Conservation (phyloP, 1,284 basidiomycete species). For the Austroboletus rostrupii region DNA sequence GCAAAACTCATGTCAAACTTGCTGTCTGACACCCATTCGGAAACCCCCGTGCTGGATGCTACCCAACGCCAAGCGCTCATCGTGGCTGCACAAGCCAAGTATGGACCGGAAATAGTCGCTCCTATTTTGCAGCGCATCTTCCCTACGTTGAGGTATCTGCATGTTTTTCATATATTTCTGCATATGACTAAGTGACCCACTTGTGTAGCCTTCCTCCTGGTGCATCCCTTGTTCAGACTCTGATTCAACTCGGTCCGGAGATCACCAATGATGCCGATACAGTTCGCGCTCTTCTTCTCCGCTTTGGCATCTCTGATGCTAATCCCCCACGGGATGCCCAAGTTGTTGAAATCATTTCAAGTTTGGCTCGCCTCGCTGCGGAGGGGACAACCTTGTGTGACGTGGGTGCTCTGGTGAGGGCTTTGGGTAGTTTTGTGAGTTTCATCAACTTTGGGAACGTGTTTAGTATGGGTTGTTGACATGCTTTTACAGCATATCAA, state of each 20-base stretch:
- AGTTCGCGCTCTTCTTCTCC: constrained; percentile 60
- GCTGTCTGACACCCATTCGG: constrained; percentile 61
- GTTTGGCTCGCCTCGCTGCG: constrained; percentile 60
- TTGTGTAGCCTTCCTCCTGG: constrained; percentile 55
- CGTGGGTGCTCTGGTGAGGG: constrained; percentile 71
- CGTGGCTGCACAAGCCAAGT: constrained; percentile 69
- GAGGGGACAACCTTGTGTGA: constrained; percentile 74
- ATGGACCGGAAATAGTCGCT: constrained; percentile 53
- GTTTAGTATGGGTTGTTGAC: constrained; percentile 13
- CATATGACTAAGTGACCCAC: constrained; percentile 12
- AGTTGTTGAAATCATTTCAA: constrained; percentile 65
- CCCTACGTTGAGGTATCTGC: constrained; percentile 54
- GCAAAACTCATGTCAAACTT: constrained; percentile 78
- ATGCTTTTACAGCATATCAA: constrained; percentile 45
- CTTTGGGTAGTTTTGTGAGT: constrained; percentile 65
- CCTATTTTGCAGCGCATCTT: constrained; percentile 50
- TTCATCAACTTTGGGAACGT: constrained; percentile 5
- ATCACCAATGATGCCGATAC: constrained; percentile 70
- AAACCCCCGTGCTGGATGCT: constrained; percentile 65
- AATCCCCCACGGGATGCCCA: constrained; percentile 67
- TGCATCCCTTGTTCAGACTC: constrained; percentile 65
- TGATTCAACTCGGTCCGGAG: constrained; percentile 73
- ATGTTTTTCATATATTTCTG: constrained; percentile 9
- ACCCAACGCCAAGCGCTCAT: constrained; percentile 71
- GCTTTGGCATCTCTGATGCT: constrained; percentile 68